Percentiles rank a stretch among this genome's conserved stretches.
Evolutionary conservation across 1,284 basidiomycete species (phyloP).

Genomic region (Pseudozyma sp.): DNA sequence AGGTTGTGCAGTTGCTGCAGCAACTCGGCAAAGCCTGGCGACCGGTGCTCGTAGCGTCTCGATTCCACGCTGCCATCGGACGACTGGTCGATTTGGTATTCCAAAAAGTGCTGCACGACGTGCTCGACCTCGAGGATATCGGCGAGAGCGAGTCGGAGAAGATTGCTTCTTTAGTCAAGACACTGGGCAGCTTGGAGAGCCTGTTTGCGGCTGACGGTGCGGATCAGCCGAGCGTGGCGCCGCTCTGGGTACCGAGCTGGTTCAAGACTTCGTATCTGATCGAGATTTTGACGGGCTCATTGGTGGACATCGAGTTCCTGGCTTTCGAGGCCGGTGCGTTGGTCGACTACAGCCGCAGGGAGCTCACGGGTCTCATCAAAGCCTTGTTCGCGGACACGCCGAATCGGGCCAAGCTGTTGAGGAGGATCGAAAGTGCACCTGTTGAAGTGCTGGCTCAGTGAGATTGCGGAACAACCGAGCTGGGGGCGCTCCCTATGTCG

Average conservation of each 20-base stretch:
- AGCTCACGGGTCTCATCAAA: conserved; percentile 82
- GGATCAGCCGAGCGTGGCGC: conserved; percentile 43
- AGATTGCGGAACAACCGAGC: neutral
- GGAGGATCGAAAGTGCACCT: conserved; percentile 48
- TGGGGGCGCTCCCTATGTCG: neutral
- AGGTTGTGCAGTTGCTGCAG: conserved; percentile 78
- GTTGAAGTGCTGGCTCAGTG: conserved; percentile 39
- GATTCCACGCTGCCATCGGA: conserved; percentile 73
- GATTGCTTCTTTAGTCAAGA: conserved; percentile 82
- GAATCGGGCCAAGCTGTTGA: conserved; percentile 55
- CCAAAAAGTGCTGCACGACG: conserved; percentile 77
- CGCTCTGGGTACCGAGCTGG: conserved; percentile 63
- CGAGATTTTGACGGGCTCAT: conserved; percentile 62
- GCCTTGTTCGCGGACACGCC: conserved; percentile 80
- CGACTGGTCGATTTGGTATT: conserved; percentile 80
- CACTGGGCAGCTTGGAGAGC: conserved; percentile 79
- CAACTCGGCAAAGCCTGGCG: conserved; percentile 78
- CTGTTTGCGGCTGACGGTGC: conserved; percentile 77
- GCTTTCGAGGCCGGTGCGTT: conserved; percentile 86
- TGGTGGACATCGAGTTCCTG: conserved; percentile 86
- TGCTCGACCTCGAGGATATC: conserved; percentile 86
- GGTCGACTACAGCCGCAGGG: conserved; percentile 87
- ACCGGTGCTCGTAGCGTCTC: conserved; percentile 71
- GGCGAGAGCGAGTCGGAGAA: conserved; percentile 88
- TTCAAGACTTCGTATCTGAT: conserved; percentile 66